These are phyloP conservation scores for Candolleomyces aberdarensis DNA, from an alignment of 768 basidiomycete species.

Conservation along the genomic window DNA sequence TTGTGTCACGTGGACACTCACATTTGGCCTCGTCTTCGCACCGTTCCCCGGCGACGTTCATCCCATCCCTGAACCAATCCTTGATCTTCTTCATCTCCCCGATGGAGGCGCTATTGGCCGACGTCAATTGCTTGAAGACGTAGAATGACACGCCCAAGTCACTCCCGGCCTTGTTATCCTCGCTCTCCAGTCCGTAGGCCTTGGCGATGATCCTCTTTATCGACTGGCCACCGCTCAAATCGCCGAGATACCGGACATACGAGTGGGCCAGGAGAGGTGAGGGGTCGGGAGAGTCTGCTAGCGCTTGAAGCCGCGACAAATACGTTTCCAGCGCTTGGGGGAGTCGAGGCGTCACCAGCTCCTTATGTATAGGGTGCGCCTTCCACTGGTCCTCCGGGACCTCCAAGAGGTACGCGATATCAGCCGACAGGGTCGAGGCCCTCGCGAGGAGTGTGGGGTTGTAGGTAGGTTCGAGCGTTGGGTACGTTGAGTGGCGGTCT, in stretches of 20 bases:
- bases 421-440: constrained; percentile 54
- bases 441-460: constrained; percentile 68
- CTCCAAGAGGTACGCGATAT: constrained; percentile 61
- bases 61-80: constrained; percentile 61
- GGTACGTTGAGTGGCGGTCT: constrained; percentile 57
- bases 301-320: constrained; percentile 47
- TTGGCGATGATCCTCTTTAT: constrained; percentile 62
- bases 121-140: constrained; percentile 56
- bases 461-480: constrained; percentile 64
- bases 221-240: constrained; percentile 75
- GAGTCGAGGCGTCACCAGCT: constrained; percentile 45
- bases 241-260: constrained; percentile 82
- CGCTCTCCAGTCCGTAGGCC: constrained; percentile 50
- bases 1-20: constrained; percentile 15
- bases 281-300: constrained; percentile 43
- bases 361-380: constrained; percentile 48
- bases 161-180: constrained; percentile 4
- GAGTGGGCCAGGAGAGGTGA: constrained; percentile 68
- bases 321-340: constrained; percentile 45
- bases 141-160: constrained; percentile 65
- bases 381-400: constrained; percentile 53
- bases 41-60: constrained; percentile 47
- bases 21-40: constrained; percentile 38
- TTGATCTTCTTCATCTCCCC: constrained; percentile 73
- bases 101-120: constrained; percentile 41